These are phyloP conservation scores for Eucalyptus marginata DNA, from an alignment of 345 rosid species.

Conservation along the genomic window DNA sequence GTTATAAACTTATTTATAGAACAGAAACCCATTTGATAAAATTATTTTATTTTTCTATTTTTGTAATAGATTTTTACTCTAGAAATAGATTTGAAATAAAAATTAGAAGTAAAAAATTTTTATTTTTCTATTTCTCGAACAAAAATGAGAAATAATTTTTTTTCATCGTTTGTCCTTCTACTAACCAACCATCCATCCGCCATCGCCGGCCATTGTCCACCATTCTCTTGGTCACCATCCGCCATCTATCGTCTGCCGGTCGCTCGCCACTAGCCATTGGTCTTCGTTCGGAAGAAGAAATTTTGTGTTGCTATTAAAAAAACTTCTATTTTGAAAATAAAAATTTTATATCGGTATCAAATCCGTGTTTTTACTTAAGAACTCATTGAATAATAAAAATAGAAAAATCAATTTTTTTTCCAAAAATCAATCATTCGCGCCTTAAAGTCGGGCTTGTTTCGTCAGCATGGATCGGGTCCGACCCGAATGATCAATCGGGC, in stretches of 20 bases:
- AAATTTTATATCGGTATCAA: accelerated
- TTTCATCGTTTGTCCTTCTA: accelerated
- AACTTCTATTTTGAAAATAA: accelerated
- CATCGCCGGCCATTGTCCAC: accelerated
- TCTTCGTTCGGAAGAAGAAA: accelerated
- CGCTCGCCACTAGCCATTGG: accelerated
- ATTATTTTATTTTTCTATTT: no score
- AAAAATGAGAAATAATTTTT: accelerated
- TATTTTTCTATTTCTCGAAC: accelerated
- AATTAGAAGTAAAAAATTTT: no score
- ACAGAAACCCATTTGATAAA: no score
- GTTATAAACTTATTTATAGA: no score
- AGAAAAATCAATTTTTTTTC: accelerated
- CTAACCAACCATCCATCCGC: accelerated
- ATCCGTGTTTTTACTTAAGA: accelerated
- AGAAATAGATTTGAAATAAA: no score
- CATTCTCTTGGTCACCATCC: accelerated
- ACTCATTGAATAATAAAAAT: no score
- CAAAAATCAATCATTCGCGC: accelerated
- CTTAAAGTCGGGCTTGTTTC: background rate
- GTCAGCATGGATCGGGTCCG: background rate
- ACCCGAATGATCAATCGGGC: background rate
- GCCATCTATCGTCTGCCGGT: accelerated
- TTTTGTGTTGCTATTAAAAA: no score
- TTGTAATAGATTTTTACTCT: no score